Conservation (phyloP, 495 filamentous ascomycete genomes). For the Letharia lupina region DNA sequence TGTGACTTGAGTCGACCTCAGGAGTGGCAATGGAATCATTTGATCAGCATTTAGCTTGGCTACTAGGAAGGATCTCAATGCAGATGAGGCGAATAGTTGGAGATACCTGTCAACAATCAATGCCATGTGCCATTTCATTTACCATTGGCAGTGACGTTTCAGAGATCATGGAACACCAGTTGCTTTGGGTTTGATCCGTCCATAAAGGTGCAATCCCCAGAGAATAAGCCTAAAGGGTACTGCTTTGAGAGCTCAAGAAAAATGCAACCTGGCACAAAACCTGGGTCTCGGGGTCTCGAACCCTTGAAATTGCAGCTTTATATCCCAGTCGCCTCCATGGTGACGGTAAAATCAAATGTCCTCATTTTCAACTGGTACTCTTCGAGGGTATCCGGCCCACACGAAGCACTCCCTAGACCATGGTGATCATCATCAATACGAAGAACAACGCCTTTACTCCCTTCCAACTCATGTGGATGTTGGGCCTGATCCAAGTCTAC, state of each 20-base stretch:
- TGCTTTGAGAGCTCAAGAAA: not conserved
- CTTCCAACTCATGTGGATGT: conserved; percentile 54
- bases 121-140: not conserved
- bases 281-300: too few species aligned
- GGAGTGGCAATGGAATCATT: not conserved
- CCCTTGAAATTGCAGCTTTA: not conserved
- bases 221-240: not conserved
- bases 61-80: not conserved
- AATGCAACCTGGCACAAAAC: not conserved
- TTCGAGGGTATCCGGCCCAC: conserved; percentile 50
- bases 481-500: conserved; percentile 45
- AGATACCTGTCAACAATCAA: not conserved
- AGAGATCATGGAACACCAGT: not conserved
- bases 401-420: conserved; percentile 52
- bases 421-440: conserved; percentile 49
- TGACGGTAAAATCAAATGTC: conserved; percentile 22
- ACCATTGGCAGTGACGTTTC: not conserved
- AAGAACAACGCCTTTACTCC: conserved; percentile 44
- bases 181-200: not conserved
- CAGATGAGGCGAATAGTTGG: not conserved
- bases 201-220: not conserved
- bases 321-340: conserved; percentile 17
- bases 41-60: conserved; percentile 2
- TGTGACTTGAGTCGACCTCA: conserved; percentile 5
- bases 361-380: conserved; percentile 36